Evolutionary conservation across 148 eudicot species (phyloP), one percentile per base, ranked within the genome.

Genomic region (Arbutus unedo): DNA sequence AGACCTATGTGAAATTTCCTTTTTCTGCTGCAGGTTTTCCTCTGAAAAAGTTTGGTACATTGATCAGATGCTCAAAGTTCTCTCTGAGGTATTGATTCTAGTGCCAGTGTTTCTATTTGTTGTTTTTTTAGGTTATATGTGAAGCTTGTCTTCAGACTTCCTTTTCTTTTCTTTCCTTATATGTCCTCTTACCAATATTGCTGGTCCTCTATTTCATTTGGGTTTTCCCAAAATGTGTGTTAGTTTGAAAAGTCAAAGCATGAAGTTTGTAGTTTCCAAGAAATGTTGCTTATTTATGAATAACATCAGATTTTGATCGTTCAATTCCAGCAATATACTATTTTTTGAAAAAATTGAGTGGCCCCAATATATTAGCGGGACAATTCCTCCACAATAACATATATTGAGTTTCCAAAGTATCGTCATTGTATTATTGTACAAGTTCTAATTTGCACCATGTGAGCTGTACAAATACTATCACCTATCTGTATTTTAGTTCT

Each of bases 11-110:
- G 13, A 38, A 72, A 76, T 78, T 59, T 18, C 68, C 3, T 18
- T 64, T 73, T 43, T 84, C 71, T 87, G 82, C 19, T 86, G 76
- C 85, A 96, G 99, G 93, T 91, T 94, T 90, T 93, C 96, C 43
- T 91, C 92, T 8, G 97, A 96, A 82, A 96, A 92, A 89, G 86
- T 88, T 48, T 96, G 99, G 98, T 96, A 94, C 87, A 93, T 96
- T 84, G 99, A 96, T 90, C 99, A 96, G 89, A 96, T 96, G 98
- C 90, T 96, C 83, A 96, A 93, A 92, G 98, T 96, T 89, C 98
- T 96, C 78, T 87, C 89, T 71, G 92, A 93, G 99, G 99, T 96
- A 92, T 86, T 85, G 73, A 86, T 84, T 76, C 66, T 71, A 25
- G 82, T 75, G 57, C 76, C 45, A 44, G 4, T 41, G 48, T n/a